Base-by-base conservation (phyloP, 2,329 filamentous ascomycete species). In the Periconia macrospinosa region DNA sequence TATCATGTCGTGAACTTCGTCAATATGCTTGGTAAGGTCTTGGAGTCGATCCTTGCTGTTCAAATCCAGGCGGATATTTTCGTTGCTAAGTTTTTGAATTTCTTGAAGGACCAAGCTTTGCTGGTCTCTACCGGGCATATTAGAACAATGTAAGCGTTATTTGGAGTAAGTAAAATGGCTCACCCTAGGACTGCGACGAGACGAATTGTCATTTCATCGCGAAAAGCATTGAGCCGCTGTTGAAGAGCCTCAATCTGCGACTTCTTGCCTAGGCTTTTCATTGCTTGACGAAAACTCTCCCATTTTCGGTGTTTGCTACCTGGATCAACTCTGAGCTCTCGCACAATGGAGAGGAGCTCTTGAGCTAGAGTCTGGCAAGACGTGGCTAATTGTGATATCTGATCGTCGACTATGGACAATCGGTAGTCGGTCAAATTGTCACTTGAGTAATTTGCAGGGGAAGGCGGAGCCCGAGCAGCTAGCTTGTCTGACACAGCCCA, bases 221-320 rank as follows among this genome's bases (percentile, higher is more conserved):
- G 35, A 11, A 49, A 49, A 10, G 19, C 37, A 14, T 13, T 40
- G 11, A 49, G 27, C 15, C 35, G 40, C 27, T 33, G 19, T 11
- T 49, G 47, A 30, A 49, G 47, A 14, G 23, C 40, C 13, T 49
- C 35, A n/a, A 49, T 49, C 13, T 41, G 33, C 13, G 47, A 41
- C 17, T 41, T 35, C 15, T 49, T 49, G 15, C 18, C 37, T 15
- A 41, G 14, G 23, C 17, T 20, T 27, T 49, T 49, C 20, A 49
- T 42, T n/a, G 47, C 47, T n/a, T 49, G 47, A 6, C 47, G 47
- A 13, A 49, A 49, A 30, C 35, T 41, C 15, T 17, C 7, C 47
- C 47, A 49, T 27, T 49, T 49, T n/a, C 47, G 47, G n/a, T 41
- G 18, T 19, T 49, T 41, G 35, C 47, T 27, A 27, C 41, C 30